These are phyloP conservation scores for Penicillium samsonianum DNA, from an alignment of 495 filamentous ascomycete species.

Conservation along the genomic window DNA sequence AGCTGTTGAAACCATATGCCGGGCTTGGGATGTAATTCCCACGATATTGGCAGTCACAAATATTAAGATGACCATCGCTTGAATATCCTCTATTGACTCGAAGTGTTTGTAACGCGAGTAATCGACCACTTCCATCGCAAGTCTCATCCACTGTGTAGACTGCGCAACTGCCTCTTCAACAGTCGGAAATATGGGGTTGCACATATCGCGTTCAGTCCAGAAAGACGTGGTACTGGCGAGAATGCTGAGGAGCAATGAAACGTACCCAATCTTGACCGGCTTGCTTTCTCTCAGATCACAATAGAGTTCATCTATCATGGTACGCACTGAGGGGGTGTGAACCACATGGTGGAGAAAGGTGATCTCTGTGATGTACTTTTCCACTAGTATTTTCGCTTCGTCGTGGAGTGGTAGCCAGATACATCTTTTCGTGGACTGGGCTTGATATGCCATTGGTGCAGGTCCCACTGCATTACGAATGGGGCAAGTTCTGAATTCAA, in stretches of 20 bases:
- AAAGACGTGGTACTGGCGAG: constrained; percentile 45
- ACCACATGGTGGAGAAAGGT: constrained; percentile 45
- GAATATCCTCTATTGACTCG: constrained; percentile 44
- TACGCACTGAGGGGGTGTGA: constrained; percentile 38
- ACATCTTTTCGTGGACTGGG: constrained; percentile 17
- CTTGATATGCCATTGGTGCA: background rate
- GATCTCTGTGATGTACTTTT: constrained; percentile 44
- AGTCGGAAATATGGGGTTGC: constrained; percentile 30
- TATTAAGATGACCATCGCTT: constrained; percentile 42
- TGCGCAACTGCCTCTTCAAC: constrained; percentile 32
- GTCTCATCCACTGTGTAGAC: constrained; percentile 38
- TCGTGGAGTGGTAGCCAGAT: constrained; percentile 41
- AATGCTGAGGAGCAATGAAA: constrained; percentile 47
- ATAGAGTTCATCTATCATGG: constrained; percentile 41
- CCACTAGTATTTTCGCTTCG: constrained; percentile 42
- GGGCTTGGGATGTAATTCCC: constrained; percentile 36
- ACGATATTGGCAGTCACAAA: constrained; percentile 44
- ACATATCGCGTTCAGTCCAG: constrained; percentile 33
- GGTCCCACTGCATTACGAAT: constrained; percentile 6
- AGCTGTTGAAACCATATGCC: constrained; percentile 35
- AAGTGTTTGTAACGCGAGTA: constrained; percentile 27
- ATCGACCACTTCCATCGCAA: constrained; percentile 42
- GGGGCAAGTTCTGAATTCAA: constrained; percentile 22
- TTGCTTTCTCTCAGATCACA: constrained; percentile 22
- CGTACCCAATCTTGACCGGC: constrained; percentile 30